Base-by-base conservation (phyloP, 768 basidiomycete genomes). In the Trametopsis cervina region DNA sequence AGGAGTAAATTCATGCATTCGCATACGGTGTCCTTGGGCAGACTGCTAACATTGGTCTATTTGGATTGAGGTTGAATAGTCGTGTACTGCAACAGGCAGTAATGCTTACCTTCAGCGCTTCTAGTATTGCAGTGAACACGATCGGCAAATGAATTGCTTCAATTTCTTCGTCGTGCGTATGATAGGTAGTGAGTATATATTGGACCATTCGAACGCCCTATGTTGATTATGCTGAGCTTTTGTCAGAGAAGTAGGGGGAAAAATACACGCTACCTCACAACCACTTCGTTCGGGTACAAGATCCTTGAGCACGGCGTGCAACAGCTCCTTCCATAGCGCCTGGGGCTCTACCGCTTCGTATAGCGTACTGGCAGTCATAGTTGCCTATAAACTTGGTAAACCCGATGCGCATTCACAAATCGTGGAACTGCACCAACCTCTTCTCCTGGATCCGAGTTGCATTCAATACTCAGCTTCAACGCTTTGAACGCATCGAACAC, bases 271-370 rank as follows among this genome's bases (percentile, higher is more conserved):
- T 55, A 83, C 85, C 71, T 85, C 81, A 24, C 66, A 60, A 6
- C 62, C 55, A 2, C 55, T 59, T 23, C 66, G 71, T 48, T 72
- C 67, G 3, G 72, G 72, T 2, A 60, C 61, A 13, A 89, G 65
- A 48, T 85, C 80, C 1, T 68, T 54, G 51, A 85, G 69, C n/a
- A 85, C 66, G 5, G 73, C 64, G 35, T 64, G 58, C 44, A 89
- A 72, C 0, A 99, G 58, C 40, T 82, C 76, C 55, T 80, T 85
- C 95, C 95, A 99, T 3, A 92, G 70, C 37, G 91, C 71, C 46
- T 80, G 78, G 2, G 93, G 96, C 51, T 99, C 96, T 13, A 87
- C 77, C n/a, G 89, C 85, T 63, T 98, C 94, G 54, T 94, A 91
- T 0, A 99, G 69, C 1, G 89, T 88, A 52, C 78, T 85, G 0